Evolutionary conservation across 306 rosid species (phyloP).

Genomic region (Citrullus colocynthis): DNA sequence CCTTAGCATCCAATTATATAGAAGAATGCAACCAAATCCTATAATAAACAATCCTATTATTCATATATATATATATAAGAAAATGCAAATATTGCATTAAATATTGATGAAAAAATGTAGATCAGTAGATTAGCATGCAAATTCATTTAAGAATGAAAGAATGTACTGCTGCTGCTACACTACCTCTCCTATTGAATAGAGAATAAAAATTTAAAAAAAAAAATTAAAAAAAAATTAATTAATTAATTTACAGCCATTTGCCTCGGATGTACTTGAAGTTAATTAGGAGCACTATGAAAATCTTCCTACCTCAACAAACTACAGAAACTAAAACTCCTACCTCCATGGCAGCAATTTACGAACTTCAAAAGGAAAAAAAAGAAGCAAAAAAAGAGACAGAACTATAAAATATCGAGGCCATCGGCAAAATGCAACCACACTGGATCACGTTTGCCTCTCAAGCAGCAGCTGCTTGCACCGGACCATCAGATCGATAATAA

Average conservation of each 20-base stretch:
- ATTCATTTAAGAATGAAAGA: constrained; percentile 19
- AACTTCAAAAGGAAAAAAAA: background rate
- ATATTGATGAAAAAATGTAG: background rate
- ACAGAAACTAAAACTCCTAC: constrained; percentile 1
- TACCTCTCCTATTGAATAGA: background rate
- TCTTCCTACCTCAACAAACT: background rate
- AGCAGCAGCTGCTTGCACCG: constrained; percentile 40
- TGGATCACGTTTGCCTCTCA: background rate
- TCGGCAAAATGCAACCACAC: constrained; percentile 24
- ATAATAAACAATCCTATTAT: no score
- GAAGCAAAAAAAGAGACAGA: background rate
- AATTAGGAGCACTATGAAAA: background rate
- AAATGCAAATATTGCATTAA: background rate
- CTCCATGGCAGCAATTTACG: background rate
- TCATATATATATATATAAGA: background rate
- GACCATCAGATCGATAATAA: constrained; percentile 25
- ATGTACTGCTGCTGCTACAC: constrained; percentile 32
- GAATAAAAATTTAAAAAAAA: background rate
- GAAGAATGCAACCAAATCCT: no score
- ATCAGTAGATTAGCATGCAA: constrained; percentile 4
- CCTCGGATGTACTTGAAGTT: background rate
- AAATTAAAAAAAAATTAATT: no score
- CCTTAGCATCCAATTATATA: no score
- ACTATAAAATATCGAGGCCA: constrained; percentile 35
- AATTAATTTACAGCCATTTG: background rate